phyloP scores from a whole-genome alignment of 306 rosid genomes.

The Ormosia semicastrata region DNA sequence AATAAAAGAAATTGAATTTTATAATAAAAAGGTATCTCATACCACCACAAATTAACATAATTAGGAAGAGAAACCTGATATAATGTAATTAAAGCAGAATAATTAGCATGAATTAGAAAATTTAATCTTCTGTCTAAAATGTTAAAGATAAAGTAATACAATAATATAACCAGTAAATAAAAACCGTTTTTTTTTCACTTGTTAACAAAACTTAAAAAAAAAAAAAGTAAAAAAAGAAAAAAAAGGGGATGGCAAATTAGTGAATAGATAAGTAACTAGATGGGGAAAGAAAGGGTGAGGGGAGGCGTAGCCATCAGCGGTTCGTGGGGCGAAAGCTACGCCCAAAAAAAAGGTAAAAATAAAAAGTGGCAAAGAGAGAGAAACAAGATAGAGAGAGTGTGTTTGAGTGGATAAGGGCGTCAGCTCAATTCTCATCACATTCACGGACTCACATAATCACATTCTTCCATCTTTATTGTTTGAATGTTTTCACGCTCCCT shows the following conservation, averaged over 20 bases:
- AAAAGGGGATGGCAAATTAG: slow-evolving; percentile 3
- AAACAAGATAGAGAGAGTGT: too few relatives aligned
- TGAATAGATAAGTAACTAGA: not conserved
- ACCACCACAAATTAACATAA: not conserved
- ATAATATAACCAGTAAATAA: too few relatives aligned
- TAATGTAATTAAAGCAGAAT: not conserved
- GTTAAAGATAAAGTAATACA: not conserved
- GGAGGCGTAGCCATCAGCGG: slow-evolving; percentile 16
- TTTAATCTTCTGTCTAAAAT: not conserved
- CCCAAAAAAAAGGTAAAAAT: not conserved
- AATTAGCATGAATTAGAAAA: not conserved
- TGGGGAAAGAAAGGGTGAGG: not conserved
- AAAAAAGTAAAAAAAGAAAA: too few relatives aligned
- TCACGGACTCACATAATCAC: slow-evolving; percentile 15
- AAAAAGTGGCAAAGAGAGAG: not conserved
- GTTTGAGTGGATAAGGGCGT: slow-evolving; percentile 24
- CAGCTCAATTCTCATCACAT: not conserved
- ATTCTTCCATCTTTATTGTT: slow-evolving; percentile 2
- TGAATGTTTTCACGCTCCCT: not conserved
- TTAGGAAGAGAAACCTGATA: not conserved
- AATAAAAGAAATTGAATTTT: not conserved
- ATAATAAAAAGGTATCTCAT: not conserved
- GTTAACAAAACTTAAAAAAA: too few relatives aligned
- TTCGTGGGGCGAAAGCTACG: slow-evolving; percentile 41
- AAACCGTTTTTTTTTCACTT: too few relatives aligned